A percentile compares a stretch with the other conserved stretches of the same genome.
These are phyloP conservation scores for Oryza punctata DNA, from an alignment of 176 grass and related monocot genomes.

Conservation along the genomic window DNA sequence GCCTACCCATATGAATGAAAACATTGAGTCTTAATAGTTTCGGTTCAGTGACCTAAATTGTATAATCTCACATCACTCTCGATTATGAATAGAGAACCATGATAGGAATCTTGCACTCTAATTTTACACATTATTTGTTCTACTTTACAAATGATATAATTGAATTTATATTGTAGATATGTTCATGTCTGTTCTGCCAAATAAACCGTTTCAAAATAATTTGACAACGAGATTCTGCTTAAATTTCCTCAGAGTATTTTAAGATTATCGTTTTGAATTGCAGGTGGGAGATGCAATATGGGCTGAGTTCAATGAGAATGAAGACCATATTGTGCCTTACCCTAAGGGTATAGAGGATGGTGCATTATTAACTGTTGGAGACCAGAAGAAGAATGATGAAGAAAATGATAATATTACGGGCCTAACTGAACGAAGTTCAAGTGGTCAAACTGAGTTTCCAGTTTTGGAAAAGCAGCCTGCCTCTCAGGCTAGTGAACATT, in stretches of 20 bases:
- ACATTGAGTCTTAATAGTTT: no score
- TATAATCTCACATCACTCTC: not conserved
- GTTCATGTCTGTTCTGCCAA: not conserved
- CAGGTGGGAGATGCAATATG: conserved; percentile 78
- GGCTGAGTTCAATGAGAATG: conserved; percentile 66
- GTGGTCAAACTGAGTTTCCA: conserved; percentile 50
- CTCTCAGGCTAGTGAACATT: conserved; percentile 46
- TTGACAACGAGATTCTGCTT: conserved; percentile 4
- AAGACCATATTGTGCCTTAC: conserved; percentile 75
- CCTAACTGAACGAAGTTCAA: conserved; percentile 44
- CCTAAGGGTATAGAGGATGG: conserved; percentile 54
- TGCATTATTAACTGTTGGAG: conserved; percentile 44
- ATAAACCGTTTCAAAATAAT: not conserved
- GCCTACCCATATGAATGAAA: not conserved
- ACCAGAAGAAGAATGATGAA: conserved; percentile 52
- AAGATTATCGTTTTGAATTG: conserved; percentile 33
- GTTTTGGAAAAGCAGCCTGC: conserved; percentile 57
- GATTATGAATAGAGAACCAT: not conserved
- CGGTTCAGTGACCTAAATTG: not conserved
- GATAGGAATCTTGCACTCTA: not conserved
- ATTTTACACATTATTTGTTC: not conserved
- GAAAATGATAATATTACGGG: conserved; percentile 26
- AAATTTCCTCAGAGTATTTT: not conserved
- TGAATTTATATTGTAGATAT: not conserved
- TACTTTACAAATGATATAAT: not conserved